Conservation (phyloP, 2,329 filamentous ascomycete genomes). For the Neofusicoccum kwambonambiense region DNA sequence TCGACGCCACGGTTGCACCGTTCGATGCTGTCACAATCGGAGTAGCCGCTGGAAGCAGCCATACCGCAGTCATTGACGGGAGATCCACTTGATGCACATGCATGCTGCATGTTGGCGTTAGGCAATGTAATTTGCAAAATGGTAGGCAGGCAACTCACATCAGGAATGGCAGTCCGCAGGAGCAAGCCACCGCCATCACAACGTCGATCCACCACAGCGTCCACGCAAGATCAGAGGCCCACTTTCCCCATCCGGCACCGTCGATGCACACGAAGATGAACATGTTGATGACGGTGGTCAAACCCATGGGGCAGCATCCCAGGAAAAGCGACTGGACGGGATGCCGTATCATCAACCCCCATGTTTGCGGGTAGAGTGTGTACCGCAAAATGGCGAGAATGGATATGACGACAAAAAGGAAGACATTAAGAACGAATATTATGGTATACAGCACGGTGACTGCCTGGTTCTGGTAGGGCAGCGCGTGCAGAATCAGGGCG, state of each 20-base stretch:
- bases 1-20: slow-evolving; percentile 63
- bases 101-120: not conserved
- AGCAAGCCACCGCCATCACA: slow-evolving; percentile 45
- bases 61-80: slow-evolving; percentile 61
- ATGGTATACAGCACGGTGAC: slow-evolving; percentile 59
- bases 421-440: slow-evolving; percentile 61
- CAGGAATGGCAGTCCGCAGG: slow-evolving; percentile 57
- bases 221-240: slow-evolving; percentile 53
- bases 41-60: slow-evolving; percentile 65
- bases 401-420: slow-evolving; percentile 57
- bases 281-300: slow-evolving; percentile 68
- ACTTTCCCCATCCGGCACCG: slow-evolving; percentile 34
- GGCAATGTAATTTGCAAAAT: not conserved
- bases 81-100: slow-evolving; percentile 32
- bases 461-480: slow-evolving; percentile 61
- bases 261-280: slow-evolving; percentile 57
- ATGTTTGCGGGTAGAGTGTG: slow-evolving; percentile 64
- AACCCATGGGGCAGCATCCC: slow-evolving; percentile 65
- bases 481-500: slow-evolving; percentile 59
- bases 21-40: slow-evolving; percentile 65
- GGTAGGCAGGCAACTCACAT: slow-evolving; percentile 40
- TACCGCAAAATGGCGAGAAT: slow-evolving; percentile 61
- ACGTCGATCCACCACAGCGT: slow-evolving; percentile 52
- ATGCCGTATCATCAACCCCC: slow-evolving; percentile 64
- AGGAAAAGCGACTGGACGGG: slow-evolving; percentile 68